Evolutionary conservation across 371 early-diverging fungal genomes (phyloP).

Genomic region (Racocetra persica): DNA sequence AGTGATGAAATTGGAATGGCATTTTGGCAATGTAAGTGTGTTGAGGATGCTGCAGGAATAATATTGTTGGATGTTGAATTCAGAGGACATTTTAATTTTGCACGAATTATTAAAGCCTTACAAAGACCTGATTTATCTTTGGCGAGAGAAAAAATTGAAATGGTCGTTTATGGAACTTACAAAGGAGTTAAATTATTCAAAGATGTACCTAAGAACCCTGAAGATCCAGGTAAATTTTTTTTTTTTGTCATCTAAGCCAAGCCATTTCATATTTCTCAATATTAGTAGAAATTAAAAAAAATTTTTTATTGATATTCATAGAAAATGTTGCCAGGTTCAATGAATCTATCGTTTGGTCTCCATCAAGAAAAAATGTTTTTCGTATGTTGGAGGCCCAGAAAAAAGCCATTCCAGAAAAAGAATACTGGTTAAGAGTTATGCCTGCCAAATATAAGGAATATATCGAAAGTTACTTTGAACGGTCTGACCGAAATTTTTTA

Average conservation of each 20-base stretch:
- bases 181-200: constrained; percentile 47
- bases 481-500: too few relatives aligned
- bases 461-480: constrained; percentile 34
- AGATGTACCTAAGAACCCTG: constrained; percentile 8
- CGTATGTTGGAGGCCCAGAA: constrained; percentile 32
- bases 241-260: too few relatives aligned
- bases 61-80: constrained; percentile 43
- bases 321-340: constrained; percentile 3
- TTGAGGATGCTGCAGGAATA: constrained; percentile 51
- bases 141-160: constrained; percentile 49
- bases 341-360: constrained; percentile 26
- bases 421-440: constrained; percentile 15
- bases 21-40: constrained; percentile 43
- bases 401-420: constrained; percentile 12
- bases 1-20: constrained; percentile 38
- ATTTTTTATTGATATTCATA: not conserved
- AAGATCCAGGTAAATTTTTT: not conserved
- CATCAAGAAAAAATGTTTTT: constrained; percentile 6
- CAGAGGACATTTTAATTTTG: constrained; percentile 44
- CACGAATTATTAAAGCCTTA: constrained; percentile 45
- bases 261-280: not conserved
- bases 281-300: not conserved
- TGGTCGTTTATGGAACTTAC: constrained; percentile 49
- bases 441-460: constrained; percentile 12
- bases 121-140: constrained; percentile 41